A percentile compares a stretch with the other conserved stretches of the same genome.
Evolutionary conservation across 75 land plant species (phyloP).

Genomic region (Chamaecyparis obtusa): DNA sequence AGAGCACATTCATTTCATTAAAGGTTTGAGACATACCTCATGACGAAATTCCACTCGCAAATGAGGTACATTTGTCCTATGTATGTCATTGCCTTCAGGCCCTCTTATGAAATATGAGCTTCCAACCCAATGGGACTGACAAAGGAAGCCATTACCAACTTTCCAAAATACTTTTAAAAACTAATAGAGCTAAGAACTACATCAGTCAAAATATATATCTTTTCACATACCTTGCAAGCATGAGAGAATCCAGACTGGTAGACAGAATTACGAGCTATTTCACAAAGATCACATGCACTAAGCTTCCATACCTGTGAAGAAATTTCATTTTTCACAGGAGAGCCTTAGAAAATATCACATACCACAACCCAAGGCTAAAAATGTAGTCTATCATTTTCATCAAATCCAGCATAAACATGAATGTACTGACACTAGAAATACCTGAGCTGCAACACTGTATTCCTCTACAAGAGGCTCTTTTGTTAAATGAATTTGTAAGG

Average conservation of each 20-base stretch:
- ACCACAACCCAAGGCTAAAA: background rate
- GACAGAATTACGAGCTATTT: slow-evolving; percentile 53
- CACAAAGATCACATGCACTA: slow-evolving; percentile 52
- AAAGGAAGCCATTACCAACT: background rate
- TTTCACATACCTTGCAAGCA: slow-evolving; percentile 30
- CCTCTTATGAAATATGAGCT: slow-evolving; percentile 37
- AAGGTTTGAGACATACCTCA: slow-evolving; percentile 23
- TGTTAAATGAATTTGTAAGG: slow-evolving; percentile 57
- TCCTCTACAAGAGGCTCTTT: slow-evolving; percentile 59
- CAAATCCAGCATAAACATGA: background rate
- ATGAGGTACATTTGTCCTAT: slow-evolving; percentile 56
- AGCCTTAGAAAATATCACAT: background rate
- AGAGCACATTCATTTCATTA: background rate
- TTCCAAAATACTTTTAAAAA: background rate
- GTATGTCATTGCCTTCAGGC: slow-evolving; percentile 49
- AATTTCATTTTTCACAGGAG: background rate
- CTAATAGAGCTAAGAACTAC: background rate
- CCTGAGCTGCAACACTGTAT: slow-evolving; percentile 59
- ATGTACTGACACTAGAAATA: slow-evolving; percentile 5
- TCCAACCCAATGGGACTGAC: slow-evolving; percentile 48
- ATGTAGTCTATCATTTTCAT: background rate
- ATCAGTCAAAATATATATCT: background rate
- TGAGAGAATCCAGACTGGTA: slow-evolving; percentile 59
- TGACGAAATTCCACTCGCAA: slow-evolving; percentile 53
- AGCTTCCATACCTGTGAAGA: slow-evolving; percentile 49